Evolutionary conservation across 2,329 filamentous ascomycete species (phyloP), one percentile per base, ranked within the genome.

Genomic region (Colletotrichum sidae): DNA sequence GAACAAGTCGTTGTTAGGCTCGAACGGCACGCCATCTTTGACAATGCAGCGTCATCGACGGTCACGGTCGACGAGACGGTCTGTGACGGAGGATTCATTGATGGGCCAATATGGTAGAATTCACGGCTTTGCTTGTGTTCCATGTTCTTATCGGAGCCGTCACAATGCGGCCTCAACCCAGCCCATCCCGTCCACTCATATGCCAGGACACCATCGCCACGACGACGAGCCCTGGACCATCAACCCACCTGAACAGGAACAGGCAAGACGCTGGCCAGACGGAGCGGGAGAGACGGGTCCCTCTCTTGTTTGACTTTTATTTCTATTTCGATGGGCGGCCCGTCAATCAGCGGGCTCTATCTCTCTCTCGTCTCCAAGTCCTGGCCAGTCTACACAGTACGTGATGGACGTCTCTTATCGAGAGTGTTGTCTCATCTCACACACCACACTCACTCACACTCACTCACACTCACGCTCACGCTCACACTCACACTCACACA

Each of bases 271-370:
- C 13, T 7, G 17, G 15, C 17, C 7, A 10, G 11, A 12, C 49
- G 41, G 45, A 41, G 25, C 55, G 47, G 46, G 55, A 59, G 49
- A 45, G 8, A 52, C 46, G 38, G 57, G 62, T 52, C 57, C 57
- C 57, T 52, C 53, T 47, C 53, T 62, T 65, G 17, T 65, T 62
- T 62, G 35, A 65, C 52, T 65, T 65, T 33, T 44, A 62, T 53
- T 47, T 56, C 58, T 52, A 62, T 62, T 45, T 60, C 50, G 61
- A 50, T 50, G 60, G 55, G 44, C 34, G 56, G 13, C 34, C 52
- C 50, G 37, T 37, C 61, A 49, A 56, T 54, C 60, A 54, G 33
- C 55, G 60, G 60, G 55, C 17, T 17, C 17, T 17, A 17, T 17
- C 17, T 17, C 17, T 17, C 25, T 25, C 25, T 25, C 25, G 25